Evolutionary conservation across 495 filamentous ascomycete species (phyloP), one percentile per base, ranked within the genome.

Genomic region (Annulohypoxylon nitens): DNA sequence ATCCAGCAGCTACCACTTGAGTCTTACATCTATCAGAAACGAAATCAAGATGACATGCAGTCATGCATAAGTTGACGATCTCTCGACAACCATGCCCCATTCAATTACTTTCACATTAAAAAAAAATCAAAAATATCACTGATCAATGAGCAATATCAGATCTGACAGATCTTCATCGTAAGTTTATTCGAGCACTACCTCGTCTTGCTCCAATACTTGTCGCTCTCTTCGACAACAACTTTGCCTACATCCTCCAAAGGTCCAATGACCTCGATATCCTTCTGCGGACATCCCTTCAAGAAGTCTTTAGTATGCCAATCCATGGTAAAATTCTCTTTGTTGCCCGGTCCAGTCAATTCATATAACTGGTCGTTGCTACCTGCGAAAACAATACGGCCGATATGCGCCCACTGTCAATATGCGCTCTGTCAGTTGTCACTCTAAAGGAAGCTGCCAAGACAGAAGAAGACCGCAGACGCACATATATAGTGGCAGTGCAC

Each of bases 291-390:
- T 18, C 70, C 80, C 50, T 72, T 74, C 65, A 87, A 77, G 20
- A 88, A 75, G 37, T 82, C 79, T 7, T 82, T 83, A 59, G 85
- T 86, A 61, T 83, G 83, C 79, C 85, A 78, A 39, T 83, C 79
- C 79, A 88, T 80, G 4, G 86, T 87, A 58, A 88, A 83, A 65
- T 88, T 88, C 72, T 86, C 83, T 67, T 77, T 75, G 62, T 88
- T 88, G 2, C 82, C 84, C 23, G 71, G 76, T 2, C 84, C 86
- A 0, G 83, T 86, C 61, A 87, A 61, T 45, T 72, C 61, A 41
- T 79, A 78, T 58, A 87, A 73, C 64, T 82, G 80, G 62, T 82
- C 81, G 76, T 88, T 86, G 58, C 83, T 83, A 10, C 84, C 85
- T 33, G 85, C 82, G 71, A 88, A 88, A 30, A 88, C 80, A 65